phyloP scores from a whole-genome alignment of 768 basidiomycete genomes.

The Russula dissimulans region DNA sequence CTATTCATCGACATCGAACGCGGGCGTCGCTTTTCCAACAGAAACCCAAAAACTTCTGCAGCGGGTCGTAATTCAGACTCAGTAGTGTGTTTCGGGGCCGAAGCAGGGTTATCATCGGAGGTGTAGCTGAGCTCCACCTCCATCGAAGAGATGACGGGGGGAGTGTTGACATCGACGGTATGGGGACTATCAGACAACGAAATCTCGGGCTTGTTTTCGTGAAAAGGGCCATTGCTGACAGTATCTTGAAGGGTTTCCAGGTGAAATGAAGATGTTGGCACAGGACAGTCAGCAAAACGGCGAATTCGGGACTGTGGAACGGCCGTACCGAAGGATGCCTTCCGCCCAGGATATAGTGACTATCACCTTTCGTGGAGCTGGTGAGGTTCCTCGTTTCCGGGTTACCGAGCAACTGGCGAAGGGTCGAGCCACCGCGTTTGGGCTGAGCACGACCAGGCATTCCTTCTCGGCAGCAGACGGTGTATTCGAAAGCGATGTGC shows the following conservation, averaged over 20 bases:
- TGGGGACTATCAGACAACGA: conserved; percentile 34
- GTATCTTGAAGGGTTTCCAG: conserved; percentile 44
- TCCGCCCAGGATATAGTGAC: conserved; percentile 89
- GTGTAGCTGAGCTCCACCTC: conserved; percentile 61
- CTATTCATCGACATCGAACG: conserved; percentile 26
- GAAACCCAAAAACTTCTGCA: conserved; percentile 71
- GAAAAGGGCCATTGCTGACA: conserved; percentile 25
- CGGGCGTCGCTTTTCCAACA: conserved; percentile 40
- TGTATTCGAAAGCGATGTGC: conserved; percentile 56
- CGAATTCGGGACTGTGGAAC: background rate
- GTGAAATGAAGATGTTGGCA: conserved; percentile 35
- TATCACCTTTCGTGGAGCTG: conserved; percentile 51
- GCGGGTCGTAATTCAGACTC: conserved; percentile 50
- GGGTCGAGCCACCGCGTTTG: conserved; percentile 57
- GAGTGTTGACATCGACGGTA: conserved; percentile 30
- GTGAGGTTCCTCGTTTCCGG: conserved; percentile 28
- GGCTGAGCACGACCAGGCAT: conserved; percentile 40
- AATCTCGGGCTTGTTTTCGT: conserved; percentile 26
- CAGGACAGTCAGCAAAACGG: background rate
- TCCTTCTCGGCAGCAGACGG: conserved; percentile 29
- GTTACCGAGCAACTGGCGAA: conserved; percentile 62
- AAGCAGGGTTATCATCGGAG: conserved; percentile 29
- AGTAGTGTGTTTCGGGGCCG: conserved; percentile 18
- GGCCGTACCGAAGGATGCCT: conserved; percentile 49
- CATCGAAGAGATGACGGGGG: conserved; percentile 58